Evolutionary conservation across 495 filamentous ascomycete species (phyloP), one percentile per base, ranked within the genome.

Genomic region (Umbilicaria muhlenbergii): DNA sequence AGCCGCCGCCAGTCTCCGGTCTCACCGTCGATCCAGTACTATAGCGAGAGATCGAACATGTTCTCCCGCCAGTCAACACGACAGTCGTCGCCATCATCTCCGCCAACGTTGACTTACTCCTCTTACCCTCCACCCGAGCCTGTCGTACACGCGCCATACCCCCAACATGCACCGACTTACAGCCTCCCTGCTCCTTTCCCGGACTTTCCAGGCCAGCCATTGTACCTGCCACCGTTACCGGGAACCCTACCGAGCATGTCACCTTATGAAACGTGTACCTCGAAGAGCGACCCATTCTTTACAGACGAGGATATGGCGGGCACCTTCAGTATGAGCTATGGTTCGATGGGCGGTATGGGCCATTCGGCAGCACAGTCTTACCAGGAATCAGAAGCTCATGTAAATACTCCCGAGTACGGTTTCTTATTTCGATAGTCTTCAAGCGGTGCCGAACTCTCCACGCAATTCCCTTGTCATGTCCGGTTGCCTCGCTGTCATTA

Each of bases 321-420:
- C 50, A 79, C 82, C 0, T 92, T 86, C 62, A 77, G 80, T 55
- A 74, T 75, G 66, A 83, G 80, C 58, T 84, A 82, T 52, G 70
- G 75, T 38, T 74, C 77, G 13, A 75, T 91, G 60, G 75, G 78
- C 11, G 80, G 81, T 45, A 77, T 89, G 53, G 83, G 89, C 49
- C 69, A 84, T 46, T 70, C 74, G 50, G 62, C 66, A 34, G 45
- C 66, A n/a, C 67, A 74, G 41, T 61, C 68, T 46, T 81, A 84
- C 62, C 68, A 75, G 50, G 67, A 69, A 58, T 74, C 72, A 51
- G 74, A 74, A 65, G 63, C 73, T 71, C 76, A 80, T 71, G 77
- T 82, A 75, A 77, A 71, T 76, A 64, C 61, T 49, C 51, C 55
- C 50, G 47, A 55, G 34, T 54, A 57, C 49, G 42, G 38, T 43